Evolutionary conservation across 2,329 filamentous ascomycete species (phyloP).

Genomic region (Verticillium zaregamsianum): DNA sequence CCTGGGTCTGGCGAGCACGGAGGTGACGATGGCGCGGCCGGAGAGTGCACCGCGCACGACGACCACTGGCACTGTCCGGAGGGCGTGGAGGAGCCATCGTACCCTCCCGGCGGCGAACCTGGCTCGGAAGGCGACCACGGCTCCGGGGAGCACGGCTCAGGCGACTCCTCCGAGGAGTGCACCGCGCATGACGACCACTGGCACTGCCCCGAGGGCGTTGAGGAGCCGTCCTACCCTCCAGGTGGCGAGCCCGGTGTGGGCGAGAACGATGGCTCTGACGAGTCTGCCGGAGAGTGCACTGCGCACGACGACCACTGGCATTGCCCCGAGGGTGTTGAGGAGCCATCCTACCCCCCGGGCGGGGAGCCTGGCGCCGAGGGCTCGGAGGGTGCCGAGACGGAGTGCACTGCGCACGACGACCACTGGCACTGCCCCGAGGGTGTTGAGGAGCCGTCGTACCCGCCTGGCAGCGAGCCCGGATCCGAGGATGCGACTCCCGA

Average conservation of each 20-base stretch:
- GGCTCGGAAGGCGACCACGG: too few species aligned
- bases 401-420: neutral
- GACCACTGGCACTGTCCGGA: slow-evolving; percentile 9
- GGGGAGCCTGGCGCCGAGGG: neutral
- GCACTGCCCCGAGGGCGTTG: slow-evolving; percentile 8
- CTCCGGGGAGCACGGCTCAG: neutral
- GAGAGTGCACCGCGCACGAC: neutral
- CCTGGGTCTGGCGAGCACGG: neutral
- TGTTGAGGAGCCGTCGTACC: neutral
- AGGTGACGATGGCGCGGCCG: neutral
- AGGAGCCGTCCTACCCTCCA: neutral
- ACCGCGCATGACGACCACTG: slow-evolving; percentile 2
- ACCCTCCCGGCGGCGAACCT: neutral
- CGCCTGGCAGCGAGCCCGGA: neutral
- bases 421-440: slow-evolving; percentile 10
- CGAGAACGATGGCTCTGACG: neutral
- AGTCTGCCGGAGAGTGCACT: neutral
- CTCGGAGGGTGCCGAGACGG: neutral
- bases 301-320: slow-evolving; percentile 8
- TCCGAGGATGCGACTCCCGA: neutral
- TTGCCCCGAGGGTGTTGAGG: slow-evolving; percentile 8
- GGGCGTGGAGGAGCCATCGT: neutral
- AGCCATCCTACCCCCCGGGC: neutral
- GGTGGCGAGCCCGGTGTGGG: neutral
- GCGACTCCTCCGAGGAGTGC: neutral